phyloP scores from a whole-genome alignment of 441 rosid species.

The Aquilaria agallochum region DNA sequence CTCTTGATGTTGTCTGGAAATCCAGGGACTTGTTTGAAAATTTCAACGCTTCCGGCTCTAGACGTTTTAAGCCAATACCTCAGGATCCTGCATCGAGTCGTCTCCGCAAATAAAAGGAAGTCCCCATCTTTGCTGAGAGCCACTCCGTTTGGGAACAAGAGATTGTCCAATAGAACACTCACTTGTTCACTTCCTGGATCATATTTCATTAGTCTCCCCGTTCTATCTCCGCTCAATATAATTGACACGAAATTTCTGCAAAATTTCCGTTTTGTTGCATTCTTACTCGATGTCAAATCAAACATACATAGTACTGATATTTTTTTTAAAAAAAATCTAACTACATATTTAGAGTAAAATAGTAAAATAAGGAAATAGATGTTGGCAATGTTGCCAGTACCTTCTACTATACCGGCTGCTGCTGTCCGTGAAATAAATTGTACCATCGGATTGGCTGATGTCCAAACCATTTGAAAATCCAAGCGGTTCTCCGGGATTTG shows the following conservation, averaged over 20 bases:
- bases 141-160: conserved; percentile 52
- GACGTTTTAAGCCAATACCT: conserved; percentile 42
- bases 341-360: neutral
- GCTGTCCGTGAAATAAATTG: conserved; percentile 52
- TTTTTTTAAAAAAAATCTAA: neutral
- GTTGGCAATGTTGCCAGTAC: conserved; percentile 12
- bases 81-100: conserved; percentile 35
- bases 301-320: neutral
- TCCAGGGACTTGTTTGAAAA: conserved; percentile 36
- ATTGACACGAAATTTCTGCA: conserved; percentile 40
- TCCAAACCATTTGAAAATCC: conserved; percentile 41
- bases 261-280: neutral
- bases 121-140: conserved; percentile 29
- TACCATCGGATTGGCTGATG: conserved; percentile 28
- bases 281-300: neutral
- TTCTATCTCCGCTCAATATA: conserved; percentile 44
- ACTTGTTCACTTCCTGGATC: conserved; percentile 34
- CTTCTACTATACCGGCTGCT: conserved; percentile 40
- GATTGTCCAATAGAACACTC: conserved; percentile 26
- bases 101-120: conserved; percentile 40
- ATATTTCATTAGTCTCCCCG: conserved; percentile 54
- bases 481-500: conserved; percentile 17
- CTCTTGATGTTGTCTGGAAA: conserved; percentile 44
- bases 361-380: no score
- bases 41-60: conserved; percentile 28